These are phyloP conservation scores for Physaria fendleri DNA, from an alignment of 345 rosid genomes.

Conservation along the genomic window DNA sequence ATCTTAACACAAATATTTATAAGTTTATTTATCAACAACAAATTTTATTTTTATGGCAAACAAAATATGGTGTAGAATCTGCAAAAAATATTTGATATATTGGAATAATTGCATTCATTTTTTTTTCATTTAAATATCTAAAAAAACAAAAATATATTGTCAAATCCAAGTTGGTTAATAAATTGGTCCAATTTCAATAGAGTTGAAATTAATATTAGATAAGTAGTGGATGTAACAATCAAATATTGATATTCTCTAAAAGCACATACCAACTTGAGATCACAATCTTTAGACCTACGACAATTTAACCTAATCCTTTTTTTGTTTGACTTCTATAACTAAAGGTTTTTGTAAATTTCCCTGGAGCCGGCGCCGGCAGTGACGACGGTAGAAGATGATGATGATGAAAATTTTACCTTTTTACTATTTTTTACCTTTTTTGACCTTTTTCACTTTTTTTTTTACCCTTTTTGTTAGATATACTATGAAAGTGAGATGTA, in stretches of 20 bases:
- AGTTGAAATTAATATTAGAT: constrained; percentile 14
- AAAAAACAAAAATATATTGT: no score
- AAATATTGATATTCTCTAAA: constrained; percentile 6
- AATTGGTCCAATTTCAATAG: constrained; percentile 15
- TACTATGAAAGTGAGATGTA: no score
- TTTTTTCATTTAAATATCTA: neutral
- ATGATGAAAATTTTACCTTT: constrained; percentile 14
- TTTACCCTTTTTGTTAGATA: no score
- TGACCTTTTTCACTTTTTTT: no score
- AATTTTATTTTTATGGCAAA: no score
- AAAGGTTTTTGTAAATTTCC: constrained; percentile 33
- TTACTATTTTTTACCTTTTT: no score
- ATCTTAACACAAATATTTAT: no score
- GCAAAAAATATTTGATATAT: neutral
- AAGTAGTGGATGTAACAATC: constrained; percentile 24
- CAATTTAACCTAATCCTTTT: neutral
- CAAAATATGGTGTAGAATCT: no score
- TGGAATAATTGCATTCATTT: neutral
- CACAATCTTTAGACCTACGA: constrained; percentile 13
- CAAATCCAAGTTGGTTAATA: constrained; percentile 28
- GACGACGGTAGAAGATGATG: constrained; percentile 1
- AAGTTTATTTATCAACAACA: no score
- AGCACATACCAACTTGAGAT: constrained; percentile 9
- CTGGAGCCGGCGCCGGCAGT: constrained; percentile 35
- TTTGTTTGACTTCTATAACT: neutral